These are phyloP conservation scores for Angophora floribunda DNA, from an alignment of 345 rosid species.

Conservation along the genomic window DNA sequence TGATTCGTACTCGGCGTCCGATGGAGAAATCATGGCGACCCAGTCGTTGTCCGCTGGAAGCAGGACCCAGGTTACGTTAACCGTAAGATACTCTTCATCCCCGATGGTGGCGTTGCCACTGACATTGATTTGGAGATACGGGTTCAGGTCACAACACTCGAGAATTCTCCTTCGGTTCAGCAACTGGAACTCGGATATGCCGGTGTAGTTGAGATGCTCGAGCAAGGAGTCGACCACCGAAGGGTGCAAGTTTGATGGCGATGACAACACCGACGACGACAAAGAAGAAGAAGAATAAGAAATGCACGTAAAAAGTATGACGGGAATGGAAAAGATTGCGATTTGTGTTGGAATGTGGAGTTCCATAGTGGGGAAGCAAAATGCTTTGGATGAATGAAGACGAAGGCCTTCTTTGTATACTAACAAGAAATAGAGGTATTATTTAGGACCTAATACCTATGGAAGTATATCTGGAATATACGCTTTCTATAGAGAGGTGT, in stretches of 20 bases:
- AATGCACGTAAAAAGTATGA: background rate
- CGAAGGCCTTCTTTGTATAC: background rate
- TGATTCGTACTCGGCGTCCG: conserved; percentile 26
- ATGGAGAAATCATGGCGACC: conserved; percentile 73
- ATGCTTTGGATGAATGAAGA: background rate
- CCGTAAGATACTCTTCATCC: conserved; percentile 24
- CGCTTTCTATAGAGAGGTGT: background rate
- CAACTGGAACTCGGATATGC: conserved; percentile 35
- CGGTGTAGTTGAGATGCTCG: conserved; percentile 32
- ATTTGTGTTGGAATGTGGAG: background rate
- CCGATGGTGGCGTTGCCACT: conserved; percentile 5
- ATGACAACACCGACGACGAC: background rate
- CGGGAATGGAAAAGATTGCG: background rate
- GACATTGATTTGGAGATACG: conserved; percentile 17
- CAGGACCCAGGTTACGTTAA: conserved; percentile 35
- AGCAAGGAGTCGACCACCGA: conserved; percentile 6
- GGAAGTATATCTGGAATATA: background rate
- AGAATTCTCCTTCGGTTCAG: conserved; percentile 28
- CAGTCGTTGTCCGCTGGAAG: conserved; percentile 27
- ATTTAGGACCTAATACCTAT: background rate
- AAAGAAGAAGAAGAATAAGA: background rate
- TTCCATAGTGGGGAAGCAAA: background rate
- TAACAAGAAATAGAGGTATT: background rate
- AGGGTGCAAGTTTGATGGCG: conserved; percentile 18
- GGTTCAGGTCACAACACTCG: conserved; percentile 15